Conservation (phyloP, 2,329 filamentous ascomycete species). For the Cercospora zeae-maydis region DNA sequence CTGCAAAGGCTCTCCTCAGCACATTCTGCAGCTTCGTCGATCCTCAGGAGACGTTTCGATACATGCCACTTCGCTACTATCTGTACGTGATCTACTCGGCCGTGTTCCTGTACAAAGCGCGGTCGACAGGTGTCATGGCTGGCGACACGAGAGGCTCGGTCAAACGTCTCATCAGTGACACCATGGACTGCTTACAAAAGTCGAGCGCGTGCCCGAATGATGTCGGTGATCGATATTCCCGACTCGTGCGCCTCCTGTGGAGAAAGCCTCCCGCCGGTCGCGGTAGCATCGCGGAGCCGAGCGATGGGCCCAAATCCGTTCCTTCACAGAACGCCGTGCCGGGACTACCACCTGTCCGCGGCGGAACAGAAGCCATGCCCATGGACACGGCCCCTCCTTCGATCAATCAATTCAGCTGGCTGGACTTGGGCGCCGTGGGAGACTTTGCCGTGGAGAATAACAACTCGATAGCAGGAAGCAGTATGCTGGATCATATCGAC, state of each 20-base stretch:
- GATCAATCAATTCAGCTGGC: slow-evolving; percentile 59
- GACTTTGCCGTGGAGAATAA: slow-evolving; percentile 48
- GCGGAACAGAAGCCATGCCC: slow-evolving; percentile 12
- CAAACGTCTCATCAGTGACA: slow-evolving; percentile 55
- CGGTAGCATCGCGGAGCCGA: slow-evolving; percentile 26
- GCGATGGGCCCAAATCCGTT: slow-evolving; percentile 21
- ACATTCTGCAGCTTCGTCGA: slow-evolving; percentile 60
- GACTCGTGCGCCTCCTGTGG: slow-evolving; percentile 60
- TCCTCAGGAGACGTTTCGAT: slow-evolving; percentile 56
- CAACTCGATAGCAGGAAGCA: slow-evolving; percentile 28
- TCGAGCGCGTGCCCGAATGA: slow-evolving; percentile 57
- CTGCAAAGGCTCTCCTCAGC: slow-evolving; percentile 59
- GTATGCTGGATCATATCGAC: slow-evolving; percentile 33
- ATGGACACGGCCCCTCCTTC: slow-evolving; percentile 31
- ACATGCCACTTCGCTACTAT: slow-evolving; percentile 63
- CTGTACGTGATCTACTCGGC: slow-evolving; percentile 62
- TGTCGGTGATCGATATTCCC: slow-evolving; percentile 59
- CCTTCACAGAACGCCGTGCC: slow-evolving; percentile 13
- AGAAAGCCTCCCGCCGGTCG: slow-evolving; percentile 38
- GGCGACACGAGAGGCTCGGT: slow-evolving; percentile 54
- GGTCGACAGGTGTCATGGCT: slow-evolving; percentile 58
- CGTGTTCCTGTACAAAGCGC: slow-evolving; percentile 63
- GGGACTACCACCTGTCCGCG: slow-evolving; percentile 11
- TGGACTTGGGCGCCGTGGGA: slow-evolving; percentile 58
- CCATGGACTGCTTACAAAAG: slow-evolving; percentile 57